Evolutionary conservation across 2,329 filamentous ascomycete genomes (phyloP).

Genomic region (Zalaria sp.): DNA sequence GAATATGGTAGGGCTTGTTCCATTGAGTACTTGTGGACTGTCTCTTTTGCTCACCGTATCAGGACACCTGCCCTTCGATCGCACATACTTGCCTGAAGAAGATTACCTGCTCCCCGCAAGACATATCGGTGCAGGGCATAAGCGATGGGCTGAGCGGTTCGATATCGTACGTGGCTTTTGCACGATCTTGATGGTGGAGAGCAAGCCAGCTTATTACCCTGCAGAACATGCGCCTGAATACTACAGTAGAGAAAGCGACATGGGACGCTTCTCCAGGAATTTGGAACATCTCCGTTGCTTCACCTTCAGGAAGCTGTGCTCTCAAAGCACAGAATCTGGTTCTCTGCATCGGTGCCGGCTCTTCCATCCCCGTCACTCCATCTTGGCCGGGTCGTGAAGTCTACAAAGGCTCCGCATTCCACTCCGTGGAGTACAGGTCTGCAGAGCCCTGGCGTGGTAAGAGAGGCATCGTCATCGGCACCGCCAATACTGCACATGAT

Average conservation of each 20-base stretch:
- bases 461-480: slow-evolving; percentile 31
- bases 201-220: too few species aligned
- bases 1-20: not conserved
- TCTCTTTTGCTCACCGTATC: not conserved
- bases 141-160: slow-evolving; percentile 21
- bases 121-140: slow-evolving; percentile 23
- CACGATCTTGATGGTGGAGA: too few species aligned
- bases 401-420: slow-evolving; percentile 24
- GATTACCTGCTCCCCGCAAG: slow-evolving; percentile 14
- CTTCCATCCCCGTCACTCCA: slow-evolving; percentile 11
- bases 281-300: slow-evolving; percentile 19
- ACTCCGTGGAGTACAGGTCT: slow-evolving; percentile 21
- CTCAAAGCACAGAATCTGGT: slow-evolving; percentile 16
- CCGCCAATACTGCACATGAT: slow-evolving; percentile 35
- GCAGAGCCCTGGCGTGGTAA: slow-evolving; percentile 23
- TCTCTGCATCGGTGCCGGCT: slow-evolving; percentile 18
- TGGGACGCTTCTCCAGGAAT: slow-evolving; percentile 22
- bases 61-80: slow-evolving; percentile 4
- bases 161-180: slow-evolving; percentile 11
- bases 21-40: not conserved
- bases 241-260: slow-evolving; percentile 20
- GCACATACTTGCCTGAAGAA: slow-evolving; percentile 19
- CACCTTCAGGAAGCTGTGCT: slow-evolving; percentile 1
- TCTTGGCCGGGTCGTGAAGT: slow-evolving; percentile 9
- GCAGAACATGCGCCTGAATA: slow-evolving; percentile 23